These are phyloP conservation scores for Brassica balearica DNA, from an alignment of 441 rosid species.

Conservation along the genomic window DNA sequence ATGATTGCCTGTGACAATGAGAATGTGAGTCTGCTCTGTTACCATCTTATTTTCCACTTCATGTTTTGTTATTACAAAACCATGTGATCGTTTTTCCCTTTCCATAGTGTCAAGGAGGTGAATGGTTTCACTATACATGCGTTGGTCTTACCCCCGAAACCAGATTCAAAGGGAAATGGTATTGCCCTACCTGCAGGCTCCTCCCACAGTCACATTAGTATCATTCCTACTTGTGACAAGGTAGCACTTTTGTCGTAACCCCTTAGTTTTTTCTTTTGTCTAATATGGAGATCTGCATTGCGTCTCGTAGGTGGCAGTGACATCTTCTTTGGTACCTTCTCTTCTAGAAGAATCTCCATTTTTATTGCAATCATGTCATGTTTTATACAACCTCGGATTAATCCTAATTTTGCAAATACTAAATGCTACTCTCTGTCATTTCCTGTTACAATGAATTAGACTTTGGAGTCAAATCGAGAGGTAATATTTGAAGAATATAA, in stretches of 20 bases:
- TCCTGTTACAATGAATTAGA: neutral
- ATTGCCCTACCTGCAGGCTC: slow-evolving; percentile 89
- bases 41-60: slow-evolving; percentile 4
- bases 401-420: neutral
- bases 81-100: slow-evolving; percentile 17
- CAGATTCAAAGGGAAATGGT: slow-evolving; percentile 98
- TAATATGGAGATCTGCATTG: slow-evolving; percentile 15
- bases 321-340: slow-evolving; percentile 12
- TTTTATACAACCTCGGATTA: neutral
- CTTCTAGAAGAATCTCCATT: slow-evolving; percentile 9
- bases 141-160: slow-evolving; percentile 98
- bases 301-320: slow-evolving; percentile 13
- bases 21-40: slow-evolving; percentile 64
- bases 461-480: neutral
- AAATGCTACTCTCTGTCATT: neutral
- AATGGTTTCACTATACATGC: slow-evolving; percentile 92
- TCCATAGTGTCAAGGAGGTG: slow-evolving; percentile 96
- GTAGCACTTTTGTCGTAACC: slow-evolving; percentile 15
- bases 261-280: slow-evolving; percentile 12
- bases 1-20: slow-evolving; percentile 99
- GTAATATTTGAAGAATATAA: slow-evolving; percentile 15
- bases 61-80: neutral
- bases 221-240: neutral
- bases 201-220: slow-evolving; percentile 58
- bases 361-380: slow-evolving; percentile 16